Base-by-base conservation (phyloP, 306 rosid genomes). In the Quercus mongolica region DNA sequence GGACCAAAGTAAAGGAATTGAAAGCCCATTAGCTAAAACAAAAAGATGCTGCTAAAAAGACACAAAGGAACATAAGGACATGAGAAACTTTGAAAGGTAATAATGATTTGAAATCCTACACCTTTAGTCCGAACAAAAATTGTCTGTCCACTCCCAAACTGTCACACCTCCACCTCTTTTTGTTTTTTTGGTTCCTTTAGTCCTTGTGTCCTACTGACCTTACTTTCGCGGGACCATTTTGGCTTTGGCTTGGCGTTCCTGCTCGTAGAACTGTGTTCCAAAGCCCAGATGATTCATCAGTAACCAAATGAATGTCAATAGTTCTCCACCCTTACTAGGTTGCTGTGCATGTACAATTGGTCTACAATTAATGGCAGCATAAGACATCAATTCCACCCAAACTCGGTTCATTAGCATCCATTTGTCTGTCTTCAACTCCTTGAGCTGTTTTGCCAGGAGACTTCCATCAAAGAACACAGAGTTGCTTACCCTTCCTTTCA, bases 311-410 rank as follows among this genome's bases (percentile, higher is more conserved):
- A 78, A 74, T 33, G 83, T 83, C 21, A 83, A 15, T 3, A 74
- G 80, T 46, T 83, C 83, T 6, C 86, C 86, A 79, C 86, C 83
- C 30, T 58, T 74, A 38, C 86, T 69, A 21, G 74, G 77, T 62
- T 83, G 86, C 73, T 83, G 80, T 8, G 83, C 80, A 41, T 83
- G 86, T 4, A 74, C 77, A 70, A 51, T 59, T 9, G 83, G 80
- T 61, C 80, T 54, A 15, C 83, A 69, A 35, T 74, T 69, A 14
- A 69, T 69, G 68, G 86, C 70, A 11, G 83, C 86, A 31, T 74
- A 83, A 0, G 73, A 69, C 74, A 83, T 6, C 54, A 78, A 12
- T 62, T 83, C 83, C 51, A 83, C 61, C 86, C 86, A 83, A 12
- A 78, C 83, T 26, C 35, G 41, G 65, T 69, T 78, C 80, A 83